These are phyloP conservation scores for Podaxis sp. DNA, from an alignment of 768 basidiomycete species.

Conservation along the genomic window DNA sequence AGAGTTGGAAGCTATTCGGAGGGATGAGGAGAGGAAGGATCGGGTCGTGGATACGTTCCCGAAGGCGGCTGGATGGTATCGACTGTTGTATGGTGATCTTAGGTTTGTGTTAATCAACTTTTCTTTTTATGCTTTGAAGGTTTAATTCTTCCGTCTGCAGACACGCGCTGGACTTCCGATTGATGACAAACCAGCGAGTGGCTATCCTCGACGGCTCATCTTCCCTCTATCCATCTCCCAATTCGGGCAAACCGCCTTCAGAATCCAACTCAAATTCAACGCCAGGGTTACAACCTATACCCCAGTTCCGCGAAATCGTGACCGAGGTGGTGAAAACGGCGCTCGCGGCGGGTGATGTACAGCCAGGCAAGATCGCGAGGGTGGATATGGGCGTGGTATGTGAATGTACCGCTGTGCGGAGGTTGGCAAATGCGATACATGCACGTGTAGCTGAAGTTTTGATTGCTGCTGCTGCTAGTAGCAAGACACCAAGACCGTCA, in stretches of 20 bases:
- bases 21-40: conserved; percentile 30
- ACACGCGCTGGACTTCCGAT: conserved; percentile 77
- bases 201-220: conserved; percentile 74
- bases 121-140: background rate
- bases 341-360: conserved; percentile 26
- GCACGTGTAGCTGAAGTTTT: conserved; percentile 34
- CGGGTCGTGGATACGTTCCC: conserved; percentile 62
- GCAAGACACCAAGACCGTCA: background rate
- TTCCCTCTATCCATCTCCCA: conserved; percentile 42
- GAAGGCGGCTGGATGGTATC: conserved; percentile 82
- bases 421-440: conserved; percentile 50
- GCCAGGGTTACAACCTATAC: conserved; percentile 58
- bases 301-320: conserved; percentile 52
- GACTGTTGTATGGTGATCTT: conserved; percentile 67
- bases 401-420: conserved; percentile 42
- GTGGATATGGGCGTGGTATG: conserved; percentile 68
- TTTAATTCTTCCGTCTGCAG: conserved; percentile 30
- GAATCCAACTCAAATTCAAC: background rate
- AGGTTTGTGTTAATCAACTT: conserved; percentile 37
- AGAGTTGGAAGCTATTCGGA: conserved; percentile 59
- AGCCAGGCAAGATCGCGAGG: conserved; percentile 44
- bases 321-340: conserved; percentile 45
- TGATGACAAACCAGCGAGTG: conserved; percentile 64
- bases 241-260: conserved; percentile 18
- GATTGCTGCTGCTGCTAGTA: background rate